These are phyloP conservation scores for Extremus antarcticus DNA, from an alignment of 495 filamentous ascomycete genomes.

Conservation along the genomic window DNA sequence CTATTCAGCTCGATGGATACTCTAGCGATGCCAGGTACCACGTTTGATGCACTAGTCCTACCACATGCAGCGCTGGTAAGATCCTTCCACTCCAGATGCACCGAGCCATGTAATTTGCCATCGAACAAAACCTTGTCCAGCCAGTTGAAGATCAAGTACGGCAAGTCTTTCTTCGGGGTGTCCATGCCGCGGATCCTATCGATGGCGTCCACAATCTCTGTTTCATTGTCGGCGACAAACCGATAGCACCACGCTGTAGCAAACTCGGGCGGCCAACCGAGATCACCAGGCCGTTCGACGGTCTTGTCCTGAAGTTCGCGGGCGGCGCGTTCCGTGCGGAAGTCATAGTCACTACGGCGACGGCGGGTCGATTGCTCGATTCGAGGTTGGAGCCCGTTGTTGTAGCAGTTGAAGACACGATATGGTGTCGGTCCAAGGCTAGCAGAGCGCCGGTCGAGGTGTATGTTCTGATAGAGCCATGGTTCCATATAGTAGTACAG, in stretches of 20 bases:
- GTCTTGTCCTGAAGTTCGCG: background rate
- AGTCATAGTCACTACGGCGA: background rate
- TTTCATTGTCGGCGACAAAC: slow-evolving; percentile 4
- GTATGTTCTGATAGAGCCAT: background rate
- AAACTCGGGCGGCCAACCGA: slow-evolving; percentile 16
- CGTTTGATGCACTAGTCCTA: slow-evolving; percentile 8
- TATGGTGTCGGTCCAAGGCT: background rate
- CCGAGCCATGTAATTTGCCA: slow-evolving; percentile 8
- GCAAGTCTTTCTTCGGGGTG: background rate
- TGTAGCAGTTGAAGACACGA: background rate
- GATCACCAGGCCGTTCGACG: slow-evolving; percentile 2
- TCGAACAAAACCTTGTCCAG: slow-evolving; percentile 11
- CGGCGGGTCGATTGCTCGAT: background rate
- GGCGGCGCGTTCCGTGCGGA: background rate
- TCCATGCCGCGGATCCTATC: slow-evolving; percentile 1
- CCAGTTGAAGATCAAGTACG: slow-evolving; percentile 12
- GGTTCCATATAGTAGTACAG: background rate
- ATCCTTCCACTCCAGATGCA: slow-evolving; percentile 11
- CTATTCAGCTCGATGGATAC: slow-evolving; percentile 16
- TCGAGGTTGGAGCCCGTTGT: background rate
- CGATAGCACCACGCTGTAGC: slow-evolving; percentile 15
- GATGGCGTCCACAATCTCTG: slow-evolving; percentile 12
- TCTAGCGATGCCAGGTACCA: background rate
- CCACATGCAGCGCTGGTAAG: slow-evolving; percentile 1
- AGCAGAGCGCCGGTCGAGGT: too few relatives aligned